These are phyloP conservation scores for Blastomyces parvus DNA, from an alignment of 2,329 filamentous ascomycete species.

Conservation along the genomic window DNA sequence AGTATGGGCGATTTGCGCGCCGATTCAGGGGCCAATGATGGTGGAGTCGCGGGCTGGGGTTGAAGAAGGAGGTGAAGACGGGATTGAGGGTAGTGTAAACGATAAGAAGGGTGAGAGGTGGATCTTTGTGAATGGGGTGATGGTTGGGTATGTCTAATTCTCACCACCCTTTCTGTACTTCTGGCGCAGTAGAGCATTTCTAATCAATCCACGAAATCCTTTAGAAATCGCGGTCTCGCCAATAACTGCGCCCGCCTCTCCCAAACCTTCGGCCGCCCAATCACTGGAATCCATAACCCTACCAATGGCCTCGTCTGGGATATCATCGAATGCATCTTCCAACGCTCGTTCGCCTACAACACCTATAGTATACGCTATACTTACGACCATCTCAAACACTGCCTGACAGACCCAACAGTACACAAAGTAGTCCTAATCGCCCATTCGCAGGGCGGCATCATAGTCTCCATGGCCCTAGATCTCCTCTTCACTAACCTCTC, in stretches of 20 bases:
- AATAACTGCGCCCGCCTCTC: slow-evolving; percentile 62
- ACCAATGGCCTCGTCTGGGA: slow-evolving; percentile 69
- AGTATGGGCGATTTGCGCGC: slow-evolving; percentile 10
- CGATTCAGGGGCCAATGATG: slow-evolving; percentile 11
- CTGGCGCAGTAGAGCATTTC: background rate
- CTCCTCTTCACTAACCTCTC: slow-evolving; percentile 66
- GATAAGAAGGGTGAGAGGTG: slow-evolving; percentile 11
- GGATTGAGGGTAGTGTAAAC: slow-evolving; percentile 1
- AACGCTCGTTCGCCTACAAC: slow-evolving; percentile 63
- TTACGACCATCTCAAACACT: slow-evolving; percentile 55
- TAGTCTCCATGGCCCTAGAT: slow-evolving; percentile 63
- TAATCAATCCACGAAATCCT: background rate
- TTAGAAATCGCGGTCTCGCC: slow-evolving; percentile 54
- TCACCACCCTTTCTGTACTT: background rate
- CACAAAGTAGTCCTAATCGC: slow-evolving; percentile 64
- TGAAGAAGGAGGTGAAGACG: background rate
- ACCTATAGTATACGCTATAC: slow-evolving; percentile 53
- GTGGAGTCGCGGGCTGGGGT: slow-evolving; percentile 6
- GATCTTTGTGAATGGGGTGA: slow-evolving; percentile 17
- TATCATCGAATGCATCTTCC: slow-evolving; percentile 65
- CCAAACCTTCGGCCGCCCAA: slow-evolving; percentile 59
- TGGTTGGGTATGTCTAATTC: slow-evolving; percentile 13
- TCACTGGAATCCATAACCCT: slow-evolving; percentile 65
- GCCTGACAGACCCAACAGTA: slow-evolving; percentile 52
- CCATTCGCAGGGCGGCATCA: slow-evolving; percentile 70